These are phyloP conservation scores for Aspergillus novofumigatus DNA, from an alignment of 2,329 filamentous ascomycete genomes.

Conservation along the genomic window DNA sequence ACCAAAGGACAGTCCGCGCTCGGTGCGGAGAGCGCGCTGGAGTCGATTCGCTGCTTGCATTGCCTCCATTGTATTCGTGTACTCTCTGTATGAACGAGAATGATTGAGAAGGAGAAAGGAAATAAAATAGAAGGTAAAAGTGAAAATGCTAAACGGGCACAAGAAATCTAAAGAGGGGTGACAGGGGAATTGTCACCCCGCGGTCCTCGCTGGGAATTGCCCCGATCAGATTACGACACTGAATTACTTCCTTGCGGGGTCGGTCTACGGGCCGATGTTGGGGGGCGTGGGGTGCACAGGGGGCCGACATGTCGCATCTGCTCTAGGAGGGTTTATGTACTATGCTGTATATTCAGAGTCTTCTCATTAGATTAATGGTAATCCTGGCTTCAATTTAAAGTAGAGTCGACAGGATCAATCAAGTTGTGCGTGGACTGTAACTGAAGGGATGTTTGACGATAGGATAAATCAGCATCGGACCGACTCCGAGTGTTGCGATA, in stretches of 20 bases:
- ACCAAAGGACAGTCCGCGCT: constrained; percentile 48
- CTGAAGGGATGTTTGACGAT: not conserved
- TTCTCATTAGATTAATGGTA: too few species aligned
- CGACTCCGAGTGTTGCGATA: not conserved
- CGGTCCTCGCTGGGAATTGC: not conserved
- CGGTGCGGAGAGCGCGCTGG: constrained; percentile 48
- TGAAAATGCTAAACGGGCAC: not conserved
- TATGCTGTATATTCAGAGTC: too few species aligned
- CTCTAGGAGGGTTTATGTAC: too few species aligned
- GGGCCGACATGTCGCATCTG: not conserved
- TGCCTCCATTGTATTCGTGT: constrained; percentile 3
- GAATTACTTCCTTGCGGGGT: not conserved
- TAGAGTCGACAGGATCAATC: too few species aligned
- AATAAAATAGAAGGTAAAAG: not conserved
- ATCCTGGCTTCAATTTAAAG: too few species aligned
- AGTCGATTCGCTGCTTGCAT: constrained; percentile 55
- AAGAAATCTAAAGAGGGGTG: not conserved
- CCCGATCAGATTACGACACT: not conserved
- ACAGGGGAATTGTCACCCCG: not conserved
- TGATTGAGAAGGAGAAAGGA: not conserved
- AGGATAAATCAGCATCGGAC: not conserved
- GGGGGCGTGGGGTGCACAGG: not conserved
- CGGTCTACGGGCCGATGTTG: not conserved
- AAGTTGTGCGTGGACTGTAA: not conserved
- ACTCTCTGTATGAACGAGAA: not conserved